These are phyloP conservation scores for Aspergillus pseudoglaucus DNA, from an alignment of 2,329 filamentous ascomycete species.

Conservation along the genomic window DNA sequence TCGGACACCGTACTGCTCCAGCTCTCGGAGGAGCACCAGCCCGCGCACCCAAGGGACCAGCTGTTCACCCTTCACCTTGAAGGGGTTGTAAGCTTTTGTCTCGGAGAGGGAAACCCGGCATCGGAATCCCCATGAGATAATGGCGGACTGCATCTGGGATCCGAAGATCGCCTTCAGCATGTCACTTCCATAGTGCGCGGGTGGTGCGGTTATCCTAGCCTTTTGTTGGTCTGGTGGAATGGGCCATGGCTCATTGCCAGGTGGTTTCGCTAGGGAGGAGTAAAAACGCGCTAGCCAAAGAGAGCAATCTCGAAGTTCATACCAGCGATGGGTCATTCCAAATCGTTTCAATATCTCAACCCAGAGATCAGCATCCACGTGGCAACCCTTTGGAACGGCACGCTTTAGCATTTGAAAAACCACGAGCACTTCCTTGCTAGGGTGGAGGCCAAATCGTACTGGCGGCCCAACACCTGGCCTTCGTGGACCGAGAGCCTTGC, in stretches of 20 bases:
- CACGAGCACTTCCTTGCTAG: slow-evolving; percentile 36
- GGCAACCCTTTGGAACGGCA: slow-evolving; percentile 40
- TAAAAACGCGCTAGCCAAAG: slow-evolving; percentile 47
- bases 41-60: slow-evolving; percentile 36
- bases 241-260: slow-evolving; percentile 5
- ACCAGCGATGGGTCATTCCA: slow-evolving; percentile 50
- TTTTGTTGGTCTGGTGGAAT: slow-evolving; percentile 5
- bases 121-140: slow-evolving; percentile 47
- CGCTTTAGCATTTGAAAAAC: slow-evolving; percentile 44
- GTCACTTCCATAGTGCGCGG: slow-evolving; percentile 11
- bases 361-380: slow-evolving; percentile 45
- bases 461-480: slow-evolving; percentile 18
- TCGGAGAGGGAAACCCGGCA: slow-evolving; percentile 17
- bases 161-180: slow-evolving; percentile 39
- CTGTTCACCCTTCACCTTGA: slow-evolving; percentile 12
- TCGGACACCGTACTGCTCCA: slow-evolving; percentile 30
- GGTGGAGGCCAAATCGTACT: slow-evolving; percentile 18
- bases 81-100: slow-evolving; percentile 12
- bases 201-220: background rate
- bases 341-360: slow-evolving; percentile 53
- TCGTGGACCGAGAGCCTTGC: slow-evolving; percentile 26
- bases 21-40: slow-evolving; percentile 31
- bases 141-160: slow-evolving; percentile 37
- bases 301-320: slow-evolving; percentile 47
- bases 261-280: slow-evolving; percentile 8